Base-by-base conservation (phyloP, 352 stramenopile genomes). In the Globisporangium okanoganense region DNA sequence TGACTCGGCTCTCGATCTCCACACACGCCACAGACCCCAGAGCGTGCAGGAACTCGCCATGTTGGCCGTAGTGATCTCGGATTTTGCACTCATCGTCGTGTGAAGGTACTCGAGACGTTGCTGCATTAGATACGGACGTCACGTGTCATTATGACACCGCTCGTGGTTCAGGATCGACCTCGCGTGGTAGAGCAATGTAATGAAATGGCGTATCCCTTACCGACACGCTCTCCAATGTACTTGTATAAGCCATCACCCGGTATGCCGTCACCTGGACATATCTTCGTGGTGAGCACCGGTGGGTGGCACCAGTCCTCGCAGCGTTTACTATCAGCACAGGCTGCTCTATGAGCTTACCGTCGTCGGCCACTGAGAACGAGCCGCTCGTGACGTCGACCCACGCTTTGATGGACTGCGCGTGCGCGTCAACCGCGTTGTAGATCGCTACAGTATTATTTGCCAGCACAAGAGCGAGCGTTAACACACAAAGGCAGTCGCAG, bases 381-480 rank as follows among this genome's bases (percentile, higher is more conserved):
- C 71, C 70, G 4, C 69, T 65, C 9, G 47, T n/a, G 14, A 76
- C 41, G 51, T 88, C 71, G 4, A 93, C 52, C 13, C 59, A 65
- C 24, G 91, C 22, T 9, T 62, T 67, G 36, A 95, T 77, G 24
- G 35, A 64, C 22, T 65, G 74, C 18, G 86, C 80, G 24, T 73
- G 33, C 41, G 82, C 82, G 36, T 95, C 84, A 16, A 94, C 67
- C 29, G 77, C 66, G 43, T 95, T 95, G 70, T 88, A 87, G 29
- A 92, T 69, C 25, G 75, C 86, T 95, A 36, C 7, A 38, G n/a
- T n/a, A n/a, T n/a, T n/a, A n/a, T n/a, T n/a, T 18, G 4, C 33
- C 48, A 18, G 56, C 12, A 41, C 12, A 13, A 10, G 43, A 8
- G 35, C 22, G 43, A 8, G 35, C 22, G 38, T 45, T 5, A 45